A percentile compares a stretch with the other conserved stretches of the same genome.
Evolutionary conservation across 2,329 filamentous ascomycete genomes (phyloP).

Genomic region (Dactylellina leptospora): DNA sequence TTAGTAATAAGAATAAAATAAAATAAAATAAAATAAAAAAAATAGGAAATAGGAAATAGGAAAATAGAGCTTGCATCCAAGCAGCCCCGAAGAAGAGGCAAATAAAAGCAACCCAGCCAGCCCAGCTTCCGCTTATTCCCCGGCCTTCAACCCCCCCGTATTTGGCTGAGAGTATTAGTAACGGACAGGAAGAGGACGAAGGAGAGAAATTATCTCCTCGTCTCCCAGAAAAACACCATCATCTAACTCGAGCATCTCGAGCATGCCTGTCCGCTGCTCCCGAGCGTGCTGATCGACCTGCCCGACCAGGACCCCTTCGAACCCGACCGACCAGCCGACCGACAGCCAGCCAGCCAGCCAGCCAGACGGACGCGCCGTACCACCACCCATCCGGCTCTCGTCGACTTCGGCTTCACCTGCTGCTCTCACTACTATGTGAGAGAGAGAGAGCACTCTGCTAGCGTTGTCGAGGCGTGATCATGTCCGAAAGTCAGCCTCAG

Average conservation of each 20-base stretch:
- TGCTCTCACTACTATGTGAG: constrained; percentile 48
- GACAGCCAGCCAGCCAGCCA: constrained; percentile 7
- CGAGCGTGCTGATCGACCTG: constrained; percentile 36
- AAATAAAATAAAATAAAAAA: neutral
- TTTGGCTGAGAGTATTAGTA: neutral
- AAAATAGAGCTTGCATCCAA: neutral
- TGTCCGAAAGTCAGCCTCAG: constrained; percentile 51
- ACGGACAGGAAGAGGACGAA: neutral
- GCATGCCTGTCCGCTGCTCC: constrained; percentile 10
- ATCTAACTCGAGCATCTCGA: too few species aligned
- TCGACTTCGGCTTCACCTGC: constrained; percentile 17
- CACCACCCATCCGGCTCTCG: neutral
- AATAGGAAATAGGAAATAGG: neutral
- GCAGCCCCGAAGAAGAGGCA: too few species aligned
- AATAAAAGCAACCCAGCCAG: too few species aligned
- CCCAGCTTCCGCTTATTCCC: constrained; percentile 2
- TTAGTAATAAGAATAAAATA: too few species aligned
- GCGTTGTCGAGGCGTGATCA: constrained; percentile 46
- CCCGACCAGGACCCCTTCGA: constrained; percentile 16
- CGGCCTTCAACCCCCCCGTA: neutral
- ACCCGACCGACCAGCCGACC: constrained; percentile 19
- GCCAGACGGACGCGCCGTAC: neutral
- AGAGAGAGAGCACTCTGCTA: constrained; percentile 7
- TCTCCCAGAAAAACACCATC: too few species aligned
- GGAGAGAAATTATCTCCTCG: neutral